Percentiles rank a stretch among this genome's conserved stretches.
phyloP scores from a whole-genome alignment of 2,329 filamentous ascomycete species.

The Huntiella savannae region DNA sequence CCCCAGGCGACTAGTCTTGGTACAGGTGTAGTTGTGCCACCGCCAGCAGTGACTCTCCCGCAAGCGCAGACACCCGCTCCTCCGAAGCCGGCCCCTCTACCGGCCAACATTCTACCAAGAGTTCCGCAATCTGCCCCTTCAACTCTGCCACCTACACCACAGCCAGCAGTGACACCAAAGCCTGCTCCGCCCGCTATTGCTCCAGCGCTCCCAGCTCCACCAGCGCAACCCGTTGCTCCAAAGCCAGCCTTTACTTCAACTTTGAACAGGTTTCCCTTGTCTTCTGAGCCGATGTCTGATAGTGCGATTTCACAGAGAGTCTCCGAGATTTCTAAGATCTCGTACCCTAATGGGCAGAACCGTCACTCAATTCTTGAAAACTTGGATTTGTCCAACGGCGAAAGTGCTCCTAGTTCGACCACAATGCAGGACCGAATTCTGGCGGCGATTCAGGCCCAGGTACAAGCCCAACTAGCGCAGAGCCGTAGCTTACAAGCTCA shows the following conservation, averaged over 20 bases:
- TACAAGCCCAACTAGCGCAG: conserved; percentile 19
- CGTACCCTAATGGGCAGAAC: conserved; percentile 13
- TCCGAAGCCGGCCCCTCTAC: neutral
- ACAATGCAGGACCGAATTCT: conserved; percentile 10
- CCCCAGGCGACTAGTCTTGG: neutral
- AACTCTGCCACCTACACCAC: neutral
- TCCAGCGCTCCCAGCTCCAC: neutral
- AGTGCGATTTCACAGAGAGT: conserved; percentile 8
- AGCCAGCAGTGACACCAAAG: neutral
- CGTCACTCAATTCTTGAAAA: conserved; percentile 13
- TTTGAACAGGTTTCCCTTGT: neutral
- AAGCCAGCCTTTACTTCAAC: neutral
- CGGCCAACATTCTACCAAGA: neutral
- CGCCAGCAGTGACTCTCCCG: neutral
- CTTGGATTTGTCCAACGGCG: conserved; percentile 3
- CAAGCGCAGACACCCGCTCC: neutral
- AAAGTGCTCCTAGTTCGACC: conserved; percentile 3
- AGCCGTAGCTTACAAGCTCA: conserved; percentile 3
- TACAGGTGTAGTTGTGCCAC: neutral
- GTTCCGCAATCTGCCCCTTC: neutral
- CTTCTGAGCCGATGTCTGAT: conserved; percentile 9
- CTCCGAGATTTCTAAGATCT: conserved; percentile 11
- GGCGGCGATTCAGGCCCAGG: conserved; percentile 16
- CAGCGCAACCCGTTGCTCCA: neutral
- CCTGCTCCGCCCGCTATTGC: neutral